Evolutionary conservation across 2,329 filamentous ascomycete genomes (phyloP).

Genomic region (Sporothrix mexicana): DNA sequence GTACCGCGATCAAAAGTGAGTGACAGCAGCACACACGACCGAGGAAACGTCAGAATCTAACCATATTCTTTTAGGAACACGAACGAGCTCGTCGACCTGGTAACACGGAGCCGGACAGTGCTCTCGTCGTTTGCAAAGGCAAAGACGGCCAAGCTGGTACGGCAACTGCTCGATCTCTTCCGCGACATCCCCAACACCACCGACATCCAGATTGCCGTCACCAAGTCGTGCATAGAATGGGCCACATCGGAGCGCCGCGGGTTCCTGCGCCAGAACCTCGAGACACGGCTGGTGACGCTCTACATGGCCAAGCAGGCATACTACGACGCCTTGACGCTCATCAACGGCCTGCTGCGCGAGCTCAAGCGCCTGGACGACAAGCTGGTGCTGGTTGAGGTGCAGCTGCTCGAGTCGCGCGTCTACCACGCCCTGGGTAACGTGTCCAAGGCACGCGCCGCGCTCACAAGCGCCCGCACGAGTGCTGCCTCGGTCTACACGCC

Average conservation of each 20-base stretch:
- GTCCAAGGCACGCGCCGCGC: slow-evolving; percentile 89
- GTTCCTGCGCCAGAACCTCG: slow-evolving; percentile 96
- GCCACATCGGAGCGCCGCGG: slow-evolving; percentile 91
- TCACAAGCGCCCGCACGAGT: slow-evolving; percentile 92
- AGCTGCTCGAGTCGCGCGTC: slow-evolving; percentile 93
- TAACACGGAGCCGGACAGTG: slow-evolving; percentile 87
- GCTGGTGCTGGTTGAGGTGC: slow-evolving; percentile 95
- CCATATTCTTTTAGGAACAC: slow-evolving; percentile 62
- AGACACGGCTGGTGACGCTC: slow-evolving; percentile 89
- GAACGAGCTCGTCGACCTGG: slow-evolving; percentile 84
- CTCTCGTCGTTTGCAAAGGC: slow-evolving; percentile 98
- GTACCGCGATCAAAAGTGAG: slow-evolving; percentile 85
- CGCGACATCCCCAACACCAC: slow-evolving; percentile 90
- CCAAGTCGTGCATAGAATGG: slow-evolving; percentile 99
- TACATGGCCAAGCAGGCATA: slow-evolving; percentile 98
- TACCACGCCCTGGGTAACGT: slow-evolving; percentile 98
- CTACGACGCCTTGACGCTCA: slow-evolving; percentile 94
- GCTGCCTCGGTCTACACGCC: slow-evolving; percentile 98
- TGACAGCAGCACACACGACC: slow-evolving; percentile 36
- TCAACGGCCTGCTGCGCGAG: slow-evolving; percentile 94
- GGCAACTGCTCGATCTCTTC: slow-evolving; percentile 95
- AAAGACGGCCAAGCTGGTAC: slow-evolving; percentile 97
- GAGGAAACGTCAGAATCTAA: slow-evolving; percentile 38
- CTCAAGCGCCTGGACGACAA: slow-evolving; percentile 98
- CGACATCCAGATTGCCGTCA: slow-evolving; percentile 92